phyloP scores from a whole-genome alignment of 176 grass and related monocot genomes.

The Saccharum spontaneum region DNA sequence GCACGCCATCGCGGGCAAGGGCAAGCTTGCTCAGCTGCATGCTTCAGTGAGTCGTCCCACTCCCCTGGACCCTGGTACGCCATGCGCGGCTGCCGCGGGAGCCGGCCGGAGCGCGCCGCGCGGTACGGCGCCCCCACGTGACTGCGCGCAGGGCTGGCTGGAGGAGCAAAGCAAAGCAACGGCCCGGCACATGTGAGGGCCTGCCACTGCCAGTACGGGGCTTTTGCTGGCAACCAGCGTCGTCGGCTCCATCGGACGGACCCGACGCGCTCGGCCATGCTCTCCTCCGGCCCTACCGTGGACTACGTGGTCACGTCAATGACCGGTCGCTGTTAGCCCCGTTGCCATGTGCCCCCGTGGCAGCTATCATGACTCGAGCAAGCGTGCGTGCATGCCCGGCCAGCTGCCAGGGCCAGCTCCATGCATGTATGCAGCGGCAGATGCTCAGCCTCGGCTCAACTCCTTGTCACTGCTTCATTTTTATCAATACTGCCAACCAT shows the following conservation, averaged over 20 bases:
- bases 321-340: not conserved
- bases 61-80: not conserved
- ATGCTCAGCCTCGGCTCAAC: not conserved
- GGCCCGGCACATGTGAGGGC: not conserved
- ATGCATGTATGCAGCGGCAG: not conserved
- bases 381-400: not conserved
- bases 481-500: too few relatives aligned
- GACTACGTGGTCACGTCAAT: slow-evolving; percentile 28
- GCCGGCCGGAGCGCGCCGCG: not conserved
- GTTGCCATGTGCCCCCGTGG: not conserved
- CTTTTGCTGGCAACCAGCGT: not conserved
- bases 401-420: not conserved
- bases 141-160: not conserved
- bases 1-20: too few relatives aligned
- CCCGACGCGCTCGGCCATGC: too few relatives aligned
- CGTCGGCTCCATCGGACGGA: not conserved
- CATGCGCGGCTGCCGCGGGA: not conserved
- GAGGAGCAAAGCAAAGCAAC: not conserved
- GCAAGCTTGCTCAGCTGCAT: not conserved
- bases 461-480: not conserved
- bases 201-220: not conserved
- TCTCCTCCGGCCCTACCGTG: slow-evolving; percentile 7
- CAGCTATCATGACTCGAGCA: not conserved
- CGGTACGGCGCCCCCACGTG: slow-evolving; percentile 4
- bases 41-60: too few relatives aligned